Percentiles rank a stretch among this genome's conserved stretches.
phyloP scores from a whole-genome alignment of 345 rosid species.

The Linum tenue region DNA sequence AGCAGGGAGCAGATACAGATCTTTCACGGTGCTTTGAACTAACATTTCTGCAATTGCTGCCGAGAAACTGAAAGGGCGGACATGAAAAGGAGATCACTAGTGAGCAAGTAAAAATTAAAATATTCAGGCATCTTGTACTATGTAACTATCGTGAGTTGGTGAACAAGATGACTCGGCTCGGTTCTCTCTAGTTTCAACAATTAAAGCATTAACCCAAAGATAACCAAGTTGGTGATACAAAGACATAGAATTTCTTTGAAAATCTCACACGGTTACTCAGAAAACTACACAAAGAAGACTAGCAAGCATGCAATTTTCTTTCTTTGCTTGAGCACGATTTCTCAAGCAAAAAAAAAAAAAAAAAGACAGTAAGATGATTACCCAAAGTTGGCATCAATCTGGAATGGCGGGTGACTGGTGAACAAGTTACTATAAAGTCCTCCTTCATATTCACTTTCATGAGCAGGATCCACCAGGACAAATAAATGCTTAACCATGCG shows the following conservation, averaged over 20 bases:
- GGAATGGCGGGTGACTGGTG: constrained; percentile 94
- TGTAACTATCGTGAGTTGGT: no score
- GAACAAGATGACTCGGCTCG: no score
- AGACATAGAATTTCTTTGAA: no score
- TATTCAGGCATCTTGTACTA: no score
- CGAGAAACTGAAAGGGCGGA: constrained; percentile 36
- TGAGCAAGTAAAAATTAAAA: no score
- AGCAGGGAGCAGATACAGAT: constrained; percentile 73
- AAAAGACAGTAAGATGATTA: constrained; percentile 21
- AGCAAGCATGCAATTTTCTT: not conserved
- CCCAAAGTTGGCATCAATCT: constrained; percentile 98
- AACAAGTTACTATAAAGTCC: constrained; percentile 86
- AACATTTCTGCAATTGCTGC: constrained; percentile 81
- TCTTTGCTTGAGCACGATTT: not conserved
- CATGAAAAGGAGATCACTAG: not conserved
- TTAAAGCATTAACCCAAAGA: no score
- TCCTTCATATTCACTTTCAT: constrained; percentile 52
- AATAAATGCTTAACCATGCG: constrained; percentile 64
- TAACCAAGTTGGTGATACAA: no score
- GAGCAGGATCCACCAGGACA: constrained; percentile 64
- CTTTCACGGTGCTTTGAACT: constrained; percentile 67
- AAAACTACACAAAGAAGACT: not conserved
- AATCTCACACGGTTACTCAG: not conserved
- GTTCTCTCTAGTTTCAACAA: no score
- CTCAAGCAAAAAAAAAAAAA: not conserved